Evolutionary conservation across 306 rosid species (phyloP), one percentile per base, ranked within the genome.

Genomic region (Medicago arabica): DNA sequence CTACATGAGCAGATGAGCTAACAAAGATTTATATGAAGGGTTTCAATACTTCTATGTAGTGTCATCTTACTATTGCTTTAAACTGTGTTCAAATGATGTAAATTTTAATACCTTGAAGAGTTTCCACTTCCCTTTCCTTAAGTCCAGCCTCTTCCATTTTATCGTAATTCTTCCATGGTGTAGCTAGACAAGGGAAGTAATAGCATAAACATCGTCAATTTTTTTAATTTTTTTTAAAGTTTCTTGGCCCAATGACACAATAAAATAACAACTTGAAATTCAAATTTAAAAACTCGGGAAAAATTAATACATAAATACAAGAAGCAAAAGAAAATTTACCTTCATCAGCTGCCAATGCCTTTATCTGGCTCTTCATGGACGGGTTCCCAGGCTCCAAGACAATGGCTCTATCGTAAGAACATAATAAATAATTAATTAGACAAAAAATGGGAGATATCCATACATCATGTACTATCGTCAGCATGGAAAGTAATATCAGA

Each of bases 351-450:
- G 85, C 90, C 63, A 89, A 67, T 74, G 82, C 87, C 86, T 90
- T 87, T 75, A 82, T 59, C 68, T 92, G 97, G 80, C 82, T 89
- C 86, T 88, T 87, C 91, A 71, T 84, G 49, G 97, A 77, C 5
- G 96, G 97, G 80, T 88, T 92, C 81, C 88, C 97, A 31, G 80
- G 93, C 66, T 96, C 99, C 78, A 96, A 78, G 77, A 90, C 91
- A 82, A 92, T 90, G 76, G 99, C 85, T 84, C 98, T 95, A 96
- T 71, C 9, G 49, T 78, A 74, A 77, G 39, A 87, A 78, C 60
- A 76, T 59, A 66, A 75, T 38, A 79, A 67, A 75, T 76, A 51
- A 78, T 68, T 67, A 66, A 51, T 28, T 62, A 39, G 66, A 7
- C n/a, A 17, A 47, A 53, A 68, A 21, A 75, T 43, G 62, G 8